Evolutionary conservation across 768 basidiomycete species (phyloP).

Genomic region (Boletus huronensis): DNA sequence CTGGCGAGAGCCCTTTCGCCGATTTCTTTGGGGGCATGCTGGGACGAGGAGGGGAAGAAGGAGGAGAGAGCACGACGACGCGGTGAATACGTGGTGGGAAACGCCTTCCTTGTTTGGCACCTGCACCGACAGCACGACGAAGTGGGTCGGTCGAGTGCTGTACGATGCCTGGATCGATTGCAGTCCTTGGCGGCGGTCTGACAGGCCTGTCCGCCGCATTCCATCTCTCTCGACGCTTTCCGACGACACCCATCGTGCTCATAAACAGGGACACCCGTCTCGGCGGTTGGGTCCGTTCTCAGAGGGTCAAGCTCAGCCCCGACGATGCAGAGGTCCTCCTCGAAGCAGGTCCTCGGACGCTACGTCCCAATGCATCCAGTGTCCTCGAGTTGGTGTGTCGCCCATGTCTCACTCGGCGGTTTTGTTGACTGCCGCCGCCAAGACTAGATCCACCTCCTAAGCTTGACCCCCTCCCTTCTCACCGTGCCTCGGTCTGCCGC

Average conservation of each 20-base stretch:
- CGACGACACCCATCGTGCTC: constrained; percentile 55
- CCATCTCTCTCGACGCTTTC: constrained; percentile 66
- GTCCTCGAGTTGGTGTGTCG: constrained; percentile 71
- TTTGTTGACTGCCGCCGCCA: constrained; percentile 10
- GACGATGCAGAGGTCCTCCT: constrained; percentile 50
- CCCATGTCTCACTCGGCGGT: constrained; percentile 2
- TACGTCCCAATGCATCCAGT: constrained; percentile 71
- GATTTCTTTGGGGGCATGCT: constrained; percentile 22
- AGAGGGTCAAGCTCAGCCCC: constrained; percentile 44
- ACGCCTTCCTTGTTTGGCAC: not conserved
- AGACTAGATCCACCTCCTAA: constrained; percentile 72
- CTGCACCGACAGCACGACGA: no score
- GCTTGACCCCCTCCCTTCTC: constrained; percentile 55
- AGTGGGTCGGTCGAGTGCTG: no score
- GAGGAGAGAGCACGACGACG: constrained; percentile 9
- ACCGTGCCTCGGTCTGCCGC: constrained; percentile 64
- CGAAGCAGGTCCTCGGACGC: constrained; percentile 84
- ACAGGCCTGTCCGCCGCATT: constrained; percentile 81
- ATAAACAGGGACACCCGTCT: constrained; percentile 60
- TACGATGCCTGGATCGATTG: constrained; percentile 44
- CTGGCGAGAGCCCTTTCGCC: constrained; percentile 10
- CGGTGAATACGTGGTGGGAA: constrained; percentile 19
- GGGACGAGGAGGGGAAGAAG: not conserved
- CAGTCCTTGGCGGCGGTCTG: constrained; percentile 77
- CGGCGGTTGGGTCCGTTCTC: constrained; percentile 86